Conservation (phyloP, 768 basidiomycete species). For the Mycena epipterygia region DNA sequence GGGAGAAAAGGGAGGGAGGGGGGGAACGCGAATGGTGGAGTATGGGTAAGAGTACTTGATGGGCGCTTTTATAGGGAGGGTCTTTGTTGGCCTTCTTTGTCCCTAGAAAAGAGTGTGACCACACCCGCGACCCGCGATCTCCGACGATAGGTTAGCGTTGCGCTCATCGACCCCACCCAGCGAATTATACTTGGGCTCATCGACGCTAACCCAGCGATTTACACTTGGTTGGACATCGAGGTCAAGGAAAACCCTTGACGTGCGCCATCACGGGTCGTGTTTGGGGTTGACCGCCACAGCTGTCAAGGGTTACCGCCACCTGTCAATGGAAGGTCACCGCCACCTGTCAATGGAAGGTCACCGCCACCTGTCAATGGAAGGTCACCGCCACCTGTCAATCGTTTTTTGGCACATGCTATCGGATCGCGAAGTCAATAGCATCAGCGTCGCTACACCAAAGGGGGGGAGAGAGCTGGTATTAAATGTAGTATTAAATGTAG, state of each 20-base stretch:
- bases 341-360: too few species aligned
- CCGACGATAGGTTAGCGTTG: too few species aligned
- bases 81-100: not conserved
- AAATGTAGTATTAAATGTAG: not conserved
- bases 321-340: too few species aligned
- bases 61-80: not conserved
- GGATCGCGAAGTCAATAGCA: too few species aligned
- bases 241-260: not conserved
- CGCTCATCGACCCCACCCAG: too few species aligned
- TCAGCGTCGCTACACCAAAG: too few species aligned
- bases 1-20: too few species aligned
- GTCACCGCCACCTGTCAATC: not conserved
- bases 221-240: not conserved
- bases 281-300: too few species aligned
- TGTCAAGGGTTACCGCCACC: too few species aligned
- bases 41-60: not conserved
- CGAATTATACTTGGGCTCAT: not conserved
- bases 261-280: too few species aligned
- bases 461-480: not conserved
- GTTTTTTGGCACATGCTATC: too few species aligned
- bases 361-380: not conserved
- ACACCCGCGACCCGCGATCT: conserved; percentile 1
- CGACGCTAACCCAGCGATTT: not conserved
- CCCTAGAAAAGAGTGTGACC: not conserved
- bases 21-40: not conserved